Percentiles rank a stretch among this genome's conserved stretches.
These are phyloP conservation scores for Cladophialophora chaetospira DNA, from an alignment of 2,329 filamentous ascomycete genomes.

Conservation along the genomic window DNA sequence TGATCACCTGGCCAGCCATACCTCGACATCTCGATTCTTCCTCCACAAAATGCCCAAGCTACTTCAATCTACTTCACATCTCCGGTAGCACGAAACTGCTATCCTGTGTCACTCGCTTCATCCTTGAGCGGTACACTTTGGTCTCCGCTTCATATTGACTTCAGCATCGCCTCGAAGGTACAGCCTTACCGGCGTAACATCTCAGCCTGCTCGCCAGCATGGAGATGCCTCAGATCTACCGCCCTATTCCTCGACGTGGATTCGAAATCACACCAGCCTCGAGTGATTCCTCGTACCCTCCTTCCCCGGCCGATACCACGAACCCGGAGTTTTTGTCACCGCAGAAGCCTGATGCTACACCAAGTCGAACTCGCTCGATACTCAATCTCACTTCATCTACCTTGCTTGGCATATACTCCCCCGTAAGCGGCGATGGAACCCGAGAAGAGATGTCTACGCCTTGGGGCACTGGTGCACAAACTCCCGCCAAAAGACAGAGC, in stretches of 20 bases:
- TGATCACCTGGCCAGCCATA: neutral
- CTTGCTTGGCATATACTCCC: slow-evolving; percentile 86
- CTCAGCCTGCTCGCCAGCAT: slow-evolving; percentile 14
- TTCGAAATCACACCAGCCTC: slow-evolving; percentile 62
- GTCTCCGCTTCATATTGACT: neutral
- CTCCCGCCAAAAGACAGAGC: slow-evolving; percentile 56
- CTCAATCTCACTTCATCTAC: slow-evolving; percentile 88
- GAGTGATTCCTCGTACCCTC: slow-evolving; percentile 45
- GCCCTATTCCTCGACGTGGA: slow-evolving; percentile 70
- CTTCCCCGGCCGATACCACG: slow-evolving; percentile 42
- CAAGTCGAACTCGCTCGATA: slow-evolving; percentile 73
- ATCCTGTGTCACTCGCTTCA: neutral
- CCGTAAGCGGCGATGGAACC: slow-evolving; percentile 58
- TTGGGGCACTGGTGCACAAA: slow-evolving; percentile 76
- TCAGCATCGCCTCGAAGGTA: neutral
- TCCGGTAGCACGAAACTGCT: neutral
- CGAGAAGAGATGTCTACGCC: slow-evolving; percentile 67
- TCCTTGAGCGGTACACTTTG: neutral
- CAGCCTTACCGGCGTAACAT: neutral
- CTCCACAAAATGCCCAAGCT: slow-evolving; percentile 2
- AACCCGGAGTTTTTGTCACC: slow-evolving; percentile 39
- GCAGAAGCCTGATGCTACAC: slow-evolving; percentile 41
- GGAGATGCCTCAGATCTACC: slow-evolving; percentile 52
- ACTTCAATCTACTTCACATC: neutral
- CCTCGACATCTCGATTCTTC: neutral